Base-by-base conservation (phyloP, 371 early-diverging fungal genomes). In the Dipsacomyces acuminosporus region DNA sequence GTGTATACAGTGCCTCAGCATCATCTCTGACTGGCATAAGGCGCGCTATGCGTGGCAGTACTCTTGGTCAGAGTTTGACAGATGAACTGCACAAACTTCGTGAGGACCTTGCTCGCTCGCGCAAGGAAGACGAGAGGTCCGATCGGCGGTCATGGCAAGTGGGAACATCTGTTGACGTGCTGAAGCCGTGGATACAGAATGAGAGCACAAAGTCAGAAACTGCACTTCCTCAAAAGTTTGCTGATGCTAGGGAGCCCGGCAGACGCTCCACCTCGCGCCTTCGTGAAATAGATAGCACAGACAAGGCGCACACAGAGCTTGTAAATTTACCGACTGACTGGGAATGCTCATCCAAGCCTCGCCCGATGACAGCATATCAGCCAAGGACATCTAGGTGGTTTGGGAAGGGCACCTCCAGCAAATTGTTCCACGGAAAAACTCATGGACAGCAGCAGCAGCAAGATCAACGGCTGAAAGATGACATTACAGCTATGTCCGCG, bases 51-150 rank as follows among this genome's bases (percentile, higher is more conserved):
- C 69, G 69, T 33, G 69, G 69, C 34, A 67, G 69, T 42, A 58
- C 62, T 22, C 52, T 67, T 9, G 69, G 69, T n/a, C 69, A 67
- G 59, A 57, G 61, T 51, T 62, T 67, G 23, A 61, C 69, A 2
- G 69, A 67, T 19, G 69, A 67, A 46, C 58, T 67, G 30, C 61
- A 67, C 36, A 23, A 42, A 17, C 36, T 67, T 7, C 61, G 69
- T 8, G 58, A 54, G 38, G 48, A 41, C 14, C 51, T 67, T n/a
- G 62, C 69, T 19, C 69, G 58, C n/a, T 49, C 55, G 20, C 61
- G 57, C 18, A 45, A 41, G 3, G 58, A 58, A 3, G 20, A 40
- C 44, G 64, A 57, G 6, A 45, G 41, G 48, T 17, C 48, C 3
- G 58, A 41, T 19, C 61, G 67, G 42, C 62, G 51, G 33, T 67